Percentiles rank a stretch among this genome's conserved stretches.
These are phyloP conservation scores for Fusarium sp. DNA, from an alignment of 2,329 filamentous ascomycete species.

Conservation along the genomic window DNA sequence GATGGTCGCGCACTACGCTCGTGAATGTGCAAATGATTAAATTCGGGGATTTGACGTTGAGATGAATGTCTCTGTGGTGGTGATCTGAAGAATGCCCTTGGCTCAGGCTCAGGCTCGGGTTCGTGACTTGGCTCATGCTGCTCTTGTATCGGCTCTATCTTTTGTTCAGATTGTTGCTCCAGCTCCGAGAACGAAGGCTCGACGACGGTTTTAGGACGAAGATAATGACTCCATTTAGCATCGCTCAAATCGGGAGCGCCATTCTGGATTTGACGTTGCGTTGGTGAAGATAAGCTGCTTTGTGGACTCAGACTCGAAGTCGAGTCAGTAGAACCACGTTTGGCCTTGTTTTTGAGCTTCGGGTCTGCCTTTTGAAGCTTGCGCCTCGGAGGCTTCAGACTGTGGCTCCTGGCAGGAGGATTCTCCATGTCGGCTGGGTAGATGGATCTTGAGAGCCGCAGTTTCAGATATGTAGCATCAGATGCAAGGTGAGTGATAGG, in stretches of 20 bases:
- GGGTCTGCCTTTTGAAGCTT: constrained; percentile 49
- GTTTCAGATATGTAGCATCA: constrained; percentile 28
- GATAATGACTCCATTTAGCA: constrained; percentile 46
- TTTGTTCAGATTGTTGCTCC: constrained; percentile 23
- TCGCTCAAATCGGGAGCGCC: constrained; percentile 46
- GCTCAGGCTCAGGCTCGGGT: constrained; percentile 27
- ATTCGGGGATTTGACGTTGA: constrained; percentile 42
- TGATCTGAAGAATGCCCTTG: constrained; percentile 24
- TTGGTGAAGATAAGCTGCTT: constrained; percentile 24
- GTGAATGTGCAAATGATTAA: constrained; percentile 41
- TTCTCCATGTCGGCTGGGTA: constrained; percentile 22
- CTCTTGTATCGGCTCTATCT: constrained; percentile 10
- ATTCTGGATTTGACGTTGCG: constrained; percentile 34
- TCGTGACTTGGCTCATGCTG: constrained; percentile 7
- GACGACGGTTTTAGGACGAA: constrained; percentile 41
- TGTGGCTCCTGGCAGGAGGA: constrained; percentile 27
- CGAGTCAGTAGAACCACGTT: constrained; percentile 46
- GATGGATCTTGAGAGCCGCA: constrained; percentile 12
- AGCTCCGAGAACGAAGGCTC: constrained; percentile 32
- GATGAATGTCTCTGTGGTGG: constrained; percentile 29
- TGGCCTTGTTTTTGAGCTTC: constrained; percentile 43
- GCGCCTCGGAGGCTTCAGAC: constrained; percentile 44
- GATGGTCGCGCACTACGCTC: constrained; percentile 39
- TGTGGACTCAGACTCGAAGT: constrained; percentile 38
- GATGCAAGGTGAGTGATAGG: constrained; percentile 12